Evolutionary conservation across 2,329 filamentous ascomycete species (phyloP).

Genomic region (Fusarium heterosporum): DNA sequence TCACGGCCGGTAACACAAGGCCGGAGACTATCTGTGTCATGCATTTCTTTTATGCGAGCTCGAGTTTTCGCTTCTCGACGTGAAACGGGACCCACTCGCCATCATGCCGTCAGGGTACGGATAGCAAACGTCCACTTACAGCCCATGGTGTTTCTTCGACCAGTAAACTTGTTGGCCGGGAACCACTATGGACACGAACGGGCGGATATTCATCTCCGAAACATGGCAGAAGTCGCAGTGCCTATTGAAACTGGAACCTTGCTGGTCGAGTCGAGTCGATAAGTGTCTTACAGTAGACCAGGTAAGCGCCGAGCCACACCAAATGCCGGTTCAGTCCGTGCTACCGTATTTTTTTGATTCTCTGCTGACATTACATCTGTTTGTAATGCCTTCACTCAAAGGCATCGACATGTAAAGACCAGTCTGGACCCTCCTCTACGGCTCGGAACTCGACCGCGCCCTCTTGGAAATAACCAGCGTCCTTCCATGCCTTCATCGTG

Average conservation of each 20-base stretch:
- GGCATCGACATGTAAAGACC: conserved; percentile 60
- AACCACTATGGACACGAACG: conserved; percentile 23
- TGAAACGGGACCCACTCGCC: conserved; percentile 39
- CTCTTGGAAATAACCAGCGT: conserved; percentile 88
- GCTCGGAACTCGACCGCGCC: conserved; percentile 80
- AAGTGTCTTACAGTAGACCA: conserved; percentile 29
- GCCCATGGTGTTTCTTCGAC: conserved; percentile 26
- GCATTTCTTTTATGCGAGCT: conserved; percentile 30
- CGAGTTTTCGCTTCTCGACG: conserved; percentile 38
- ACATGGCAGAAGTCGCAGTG: conserved; percentile 22
- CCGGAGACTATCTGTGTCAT: conserved; percentile 37
- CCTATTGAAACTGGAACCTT: conserved; percentile 30
- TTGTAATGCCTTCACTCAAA: conserved; percentile 59
- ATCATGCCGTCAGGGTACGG: conserved; percentile 32
- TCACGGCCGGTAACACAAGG: conserved; percentile 24
- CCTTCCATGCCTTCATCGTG: conserved; percentile 92
- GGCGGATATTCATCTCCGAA: conserved; percentile 30
- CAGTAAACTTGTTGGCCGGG: conserved; percentile 38
- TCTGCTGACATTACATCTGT: conserved; percentile 30
- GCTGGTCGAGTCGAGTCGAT: background rate
- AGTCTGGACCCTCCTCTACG: conserved; percentile 65
- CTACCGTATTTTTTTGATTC: conserved; percentile 14
- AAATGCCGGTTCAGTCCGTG: conserved; percentile 25
- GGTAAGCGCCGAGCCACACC: conserved; percentile 19
- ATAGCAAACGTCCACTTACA: conserved; percentile 26